phyloP scores from a whole-genome alignment of 179 eudicot species.

The Drosera spatulata region DNA sequence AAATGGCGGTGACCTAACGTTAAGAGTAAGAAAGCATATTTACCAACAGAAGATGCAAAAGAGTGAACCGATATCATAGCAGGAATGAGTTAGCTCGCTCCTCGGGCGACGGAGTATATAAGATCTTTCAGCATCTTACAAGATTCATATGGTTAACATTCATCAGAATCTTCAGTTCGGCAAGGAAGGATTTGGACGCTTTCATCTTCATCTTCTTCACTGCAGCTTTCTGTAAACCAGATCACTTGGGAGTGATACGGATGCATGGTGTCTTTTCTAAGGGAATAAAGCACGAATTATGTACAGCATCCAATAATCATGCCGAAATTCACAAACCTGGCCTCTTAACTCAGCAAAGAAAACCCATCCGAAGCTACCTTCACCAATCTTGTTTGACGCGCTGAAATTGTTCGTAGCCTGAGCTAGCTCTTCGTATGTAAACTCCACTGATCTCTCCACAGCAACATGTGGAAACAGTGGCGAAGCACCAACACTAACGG shows the following conservation, averaged over 20 bases:
- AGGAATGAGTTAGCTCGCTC: background rate
- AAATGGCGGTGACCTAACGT: no score
- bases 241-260: no score
- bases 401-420: conserved; percentile 49
- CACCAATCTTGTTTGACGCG: conserved; percentile 48
- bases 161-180: conserved; percentile 59
- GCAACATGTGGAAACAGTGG: conserved; percentile 16
- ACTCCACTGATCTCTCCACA: conserved; percentile 50
- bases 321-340: conserved; percentile 48
- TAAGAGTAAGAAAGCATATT: no score
- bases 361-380: conserved; percentile 70
- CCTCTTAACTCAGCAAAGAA: conserved; percentile 60
- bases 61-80: background rate
- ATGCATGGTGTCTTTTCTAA: no score
- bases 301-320: no score
- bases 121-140: conserved; percentile 21
- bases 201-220: conserved; percentile 56
- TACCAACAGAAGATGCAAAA: background rate
- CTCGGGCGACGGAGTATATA: background rate
- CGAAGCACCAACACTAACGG: conserved; percentile 5
- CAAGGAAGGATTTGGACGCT: conserved; percentile 54
- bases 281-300: no score
- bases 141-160: conserved; percentile 66
- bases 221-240: conserved; percentile 42
- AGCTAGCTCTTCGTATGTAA: conserved; percentile 49